These are phyloP conservation scores for Boletus reticuloceps DNA, from an alignment of 768 basidiomycete genomes.

Conservation along the genomic window DNA sequence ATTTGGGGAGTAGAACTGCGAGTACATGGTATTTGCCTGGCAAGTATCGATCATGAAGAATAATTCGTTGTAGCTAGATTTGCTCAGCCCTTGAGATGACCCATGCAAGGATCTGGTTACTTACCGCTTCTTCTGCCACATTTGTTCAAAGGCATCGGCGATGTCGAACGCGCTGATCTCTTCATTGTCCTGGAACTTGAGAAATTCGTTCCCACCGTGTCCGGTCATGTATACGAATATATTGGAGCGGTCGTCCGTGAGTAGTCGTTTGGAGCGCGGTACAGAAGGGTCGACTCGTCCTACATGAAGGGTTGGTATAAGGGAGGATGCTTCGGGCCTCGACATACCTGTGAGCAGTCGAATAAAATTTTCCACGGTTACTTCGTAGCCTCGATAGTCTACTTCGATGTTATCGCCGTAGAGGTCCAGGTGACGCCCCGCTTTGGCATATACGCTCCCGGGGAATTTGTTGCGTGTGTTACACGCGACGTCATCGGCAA, in stretches of 20 bases:
- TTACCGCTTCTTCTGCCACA: slow-evolving; percentile 95
- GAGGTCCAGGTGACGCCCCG: slow-evolving; percentile 76
- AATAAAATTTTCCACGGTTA: slow-evolving; percentile 95
- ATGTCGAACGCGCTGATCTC: slow-evolving; percentile 96
- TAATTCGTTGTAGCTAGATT: slow-evolving; percentile 82
- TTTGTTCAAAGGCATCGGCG: slow-evolving; percentile 98
- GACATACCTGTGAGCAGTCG: slow-evolving; percentile 83
- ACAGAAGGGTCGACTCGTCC: slow-evolving; percentile 82
- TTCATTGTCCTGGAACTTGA: slow-evolving; percentile 99
- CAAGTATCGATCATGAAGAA: slow-evolving; percentile 99
- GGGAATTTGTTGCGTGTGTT: slow-evolving; percentile 91
- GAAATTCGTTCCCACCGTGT: slow-evolving; percentile 96
- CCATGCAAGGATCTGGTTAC: slow-evolving; percentile 6
- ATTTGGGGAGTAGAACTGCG: slow-evolving; percentile 90
- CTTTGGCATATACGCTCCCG: slow-evolving; percentile 89
- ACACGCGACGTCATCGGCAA: slow-evolving; percentile 95
- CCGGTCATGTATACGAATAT: slow-evolving; percentile 99
- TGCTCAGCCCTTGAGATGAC: not conserved
- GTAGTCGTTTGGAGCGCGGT: slow-evolving; percentile 88
- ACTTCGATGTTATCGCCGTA: slow-evolving; percentile 98
- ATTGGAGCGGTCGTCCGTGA: slow-evolving; percentile 88
- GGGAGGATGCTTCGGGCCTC: not conserved
- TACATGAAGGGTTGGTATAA: slow-evolving; percentile 28
- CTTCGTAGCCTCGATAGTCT: slow-evolving; percentile 97
- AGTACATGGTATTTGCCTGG: slow-evolving; percentile 95